These are phyloP conservation scores for Histomonas meleagridis DNA, from an alignment of 208 protist genomes.

Conservation along the genomic window DNA sequence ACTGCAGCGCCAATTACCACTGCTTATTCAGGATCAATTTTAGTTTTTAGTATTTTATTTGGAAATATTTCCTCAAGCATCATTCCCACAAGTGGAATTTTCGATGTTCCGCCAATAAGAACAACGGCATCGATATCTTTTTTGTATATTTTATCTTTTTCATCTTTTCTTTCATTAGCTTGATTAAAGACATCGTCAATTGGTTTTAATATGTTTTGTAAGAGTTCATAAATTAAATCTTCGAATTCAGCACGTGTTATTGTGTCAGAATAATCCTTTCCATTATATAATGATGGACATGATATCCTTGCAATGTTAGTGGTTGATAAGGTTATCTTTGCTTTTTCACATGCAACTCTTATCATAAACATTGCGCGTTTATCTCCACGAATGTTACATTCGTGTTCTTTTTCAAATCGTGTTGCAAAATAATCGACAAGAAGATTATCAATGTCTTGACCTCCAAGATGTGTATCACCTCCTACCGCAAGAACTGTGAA, in stretches of 20 bases:
- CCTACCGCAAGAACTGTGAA: conserved; percentile 79
- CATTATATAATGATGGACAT: conserved; percentile 73
- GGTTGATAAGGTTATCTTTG: conserved; percentile 72
- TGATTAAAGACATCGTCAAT: conserved; percentile 79
- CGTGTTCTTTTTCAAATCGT: conserved; percentile 76
- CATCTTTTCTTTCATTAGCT: conserved; percentile 70
- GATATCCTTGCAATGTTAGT: conserved; percentile 57
- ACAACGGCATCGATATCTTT: conserved; percentile 76
- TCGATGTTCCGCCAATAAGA: conserved; percentile 78
- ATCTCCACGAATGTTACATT: conserved; percentile 54
- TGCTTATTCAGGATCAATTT: too few species aligned
- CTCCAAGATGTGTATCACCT: conserved; percentile 84
- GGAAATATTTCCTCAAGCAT: too few species aligned
- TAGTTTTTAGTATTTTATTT: too few species aligned
- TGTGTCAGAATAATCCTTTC: conserved; percentile 61
- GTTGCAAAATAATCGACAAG: conserved; percentile 73
- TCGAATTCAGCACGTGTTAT: conserved; percentile 74
- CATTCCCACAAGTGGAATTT: conserved; percentile 78
- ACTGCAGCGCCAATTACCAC: too few species aligned
- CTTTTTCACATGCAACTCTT: conserved; percentile 67
- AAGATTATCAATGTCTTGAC: conserved; percentile 81
- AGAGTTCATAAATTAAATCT: conserved; percentile 82
- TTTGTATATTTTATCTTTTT: conserved; percentile 37
- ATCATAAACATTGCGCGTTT: conserved; percentile 59
- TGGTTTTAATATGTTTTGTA: conserved; percentile 76